Conservation (phyloP, 352 stramenopile species). For the Phytophthora brassicae region DNA sequence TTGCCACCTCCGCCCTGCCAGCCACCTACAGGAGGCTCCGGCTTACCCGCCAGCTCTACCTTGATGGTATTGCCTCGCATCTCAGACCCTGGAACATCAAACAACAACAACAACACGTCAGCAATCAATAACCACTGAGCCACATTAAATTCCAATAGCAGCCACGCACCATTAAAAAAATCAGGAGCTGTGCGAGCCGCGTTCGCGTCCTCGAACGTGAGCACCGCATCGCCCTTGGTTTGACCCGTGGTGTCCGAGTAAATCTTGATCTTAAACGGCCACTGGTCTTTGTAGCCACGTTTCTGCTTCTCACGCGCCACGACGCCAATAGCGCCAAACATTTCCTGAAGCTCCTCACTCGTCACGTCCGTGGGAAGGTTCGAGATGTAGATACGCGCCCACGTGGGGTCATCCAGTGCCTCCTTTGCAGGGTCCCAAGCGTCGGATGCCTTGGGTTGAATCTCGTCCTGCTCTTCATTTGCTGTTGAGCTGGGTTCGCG, state of each 20-base stretch:
- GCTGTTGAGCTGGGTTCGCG: slow-evolving; percentile 27
- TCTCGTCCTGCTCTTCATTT: slow-evolving; percentile 21
- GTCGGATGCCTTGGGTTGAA: slow-evolving; percentile 39
- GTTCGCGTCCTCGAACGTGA: slow-evolving; percentile 87
- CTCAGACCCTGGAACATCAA: slow-evolving; percentile 46
- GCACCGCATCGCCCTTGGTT: slow-evolving; percentile 81
- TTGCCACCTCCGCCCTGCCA: slow-evolving; percentile 60
- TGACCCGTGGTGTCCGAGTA: slow-evolving; percentile 76
- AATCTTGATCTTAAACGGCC: slow-evolving; percentile 91
- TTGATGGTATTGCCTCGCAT: slow-evolving; percentile 85
- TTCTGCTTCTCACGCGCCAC: slow-evolving; percentile 87
- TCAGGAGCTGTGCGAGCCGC: slow-evolving; percentile 74
- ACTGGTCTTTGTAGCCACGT: slow-evolving; percentile 87
- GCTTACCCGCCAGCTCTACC: slow-evolving; percentile 82
- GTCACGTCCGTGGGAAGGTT: slow-evolving; percentile 79
- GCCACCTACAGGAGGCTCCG: slow-evolving; percentile 71
- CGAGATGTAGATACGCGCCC: slow-evolving; percentile 88
- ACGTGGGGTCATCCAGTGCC: slow-evolving; percentile 76
- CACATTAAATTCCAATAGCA: slow-evolving; percentile 13
- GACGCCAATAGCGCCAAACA: slow-evolving; percentile 83
- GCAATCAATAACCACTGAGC: too few species aligned
- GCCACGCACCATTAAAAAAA: slow-evolving; percentile 77
- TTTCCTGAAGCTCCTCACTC: slow-evolving; percentile 79
- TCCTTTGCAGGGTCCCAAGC: slow-evolving; percentile 78
- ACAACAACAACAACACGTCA: not conserved